Percentiles rank a stretch among this genome's conserved stretches.
phyloP scores from a whole-genome alignment of 2,329 filamentous ascomycete species.

The Trichoderma asperellum region DNA sequence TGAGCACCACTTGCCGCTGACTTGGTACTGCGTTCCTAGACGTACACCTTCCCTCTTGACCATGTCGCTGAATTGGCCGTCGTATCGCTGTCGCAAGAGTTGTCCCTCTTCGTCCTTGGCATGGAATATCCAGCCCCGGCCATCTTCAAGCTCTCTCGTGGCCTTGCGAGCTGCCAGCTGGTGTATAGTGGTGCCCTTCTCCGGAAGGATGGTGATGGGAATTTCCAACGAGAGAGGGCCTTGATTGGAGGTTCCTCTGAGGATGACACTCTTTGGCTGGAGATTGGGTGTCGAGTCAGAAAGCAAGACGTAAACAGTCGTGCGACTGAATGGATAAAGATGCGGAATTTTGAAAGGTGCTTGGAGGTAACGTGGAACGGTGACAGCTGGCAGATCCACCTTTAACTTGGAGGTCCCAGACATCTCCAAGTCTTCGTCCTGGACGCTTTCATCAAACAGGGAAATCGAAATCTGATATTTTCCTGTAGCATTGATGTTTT shows the following conservation, averaged over 20 bases:
- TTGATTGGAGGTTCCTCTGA: conserved; percentile 60
- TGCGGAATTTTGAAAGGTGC: conserved; percentile 65
- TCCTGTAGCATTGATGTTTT: not conserved
- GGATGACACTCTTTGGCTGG: conserved; percentile 56
- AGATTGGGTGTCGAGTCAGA: conserved; percentile 51
- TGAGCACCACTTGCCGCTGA: conserved; percentile 71
- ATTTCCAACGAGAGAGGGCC: conserved; percentile 68
- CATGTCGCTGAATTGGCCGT: conserved; percentile 60
- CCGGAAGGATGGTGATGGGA: conserved; percentile 56
- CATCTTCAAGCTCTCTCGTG: conserved; percentile 70
- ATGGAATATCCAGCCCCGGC: conserved; percentile 66
- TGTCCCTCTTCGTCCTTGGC: conserved; percentile 51
- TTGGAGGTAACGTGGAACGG: conserved; percentile 63
- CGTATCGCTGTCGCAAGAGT: conserved; percentile 51
- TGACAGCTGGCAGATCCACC: conserved; percentile 55
- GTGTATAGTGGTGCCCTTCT: conserved; percentile 62
- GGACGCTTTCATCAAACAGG: conserved; percentile 58
- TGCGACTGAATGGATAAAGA: conserved; percentile 69
- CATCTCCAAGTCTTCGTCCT: conserved; percentile 48
- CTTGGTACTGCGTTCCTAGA: conserved; percentile 67
- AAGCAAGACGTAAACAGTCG: conserved; percentile 67
- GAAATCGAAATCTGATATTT: conserved; percentile 54
- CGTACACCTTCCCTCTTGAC: conserved; percentile 68
- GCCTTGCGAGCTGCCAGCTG: conserved; percentile 72
- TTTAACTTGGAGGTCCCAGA: conserved; percentile 32